Base-by-base conservation (phyloP, 495 filamentous ascomycete genomes). In the Xylaria sp. region DNA sequence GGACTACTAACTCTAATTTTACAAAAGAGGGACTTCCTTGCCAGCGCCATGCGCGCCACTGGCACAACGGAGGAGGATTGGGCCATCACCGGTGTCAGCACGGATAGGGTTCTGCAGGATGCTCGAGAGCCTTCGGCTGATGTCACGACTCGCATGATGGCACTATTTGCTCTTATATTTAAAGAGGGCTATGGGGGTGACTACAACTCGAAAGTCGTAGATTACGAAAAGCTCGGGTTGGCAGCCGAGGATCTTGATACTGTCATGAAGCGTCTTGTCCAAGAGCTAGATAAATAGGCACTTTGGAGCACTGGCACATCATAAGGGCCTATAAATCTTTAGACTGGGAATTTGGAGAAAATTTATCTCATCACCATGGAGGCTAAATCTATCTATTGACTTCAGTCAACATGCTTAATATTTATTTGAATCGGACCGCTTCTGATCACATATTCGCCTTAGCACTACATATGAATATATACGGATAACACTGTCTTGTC, bases 21-120 rank as follows among this genome's bases (percentile, higher is more conserved):
- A 7, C n/a, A 1, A 59, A n/a, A 59, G 72, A 78, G 74, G 61
- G 78, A 83, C 15, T 77, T 85, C 70, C 73, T 86, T 19, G 77
- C 77, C 3, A 58, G 76, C 15, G 72, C 82, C 3, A 77, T 84
- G 71, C 84, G 88, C 5, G 88, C 86, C 1, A 86, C 86, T 0
- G 84, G 82, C 0, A 82, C 79, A 7, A 82, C 72, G 29, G 73
- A 80, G 43, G 65, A 61, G 1, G 87, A 89, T 68, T 91, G 89
- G 89, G 83, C 74, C 0, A 82, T 90, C 52, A 78, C 52, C 8
- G 61, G 82, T 4, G 79, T 85, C 73, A 64, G 77, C 0, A 68
- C 76, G 5, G 68, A 75, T 35, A 77, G 88, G 70, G 72, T 69
- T 4, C 61, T 80, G 12, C 66, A 81, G 84, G 0, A 86, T 81